Evolutionary conservation across 345 rosid genomes (phyloP).

Genomic region (Draba incana): DNA sequence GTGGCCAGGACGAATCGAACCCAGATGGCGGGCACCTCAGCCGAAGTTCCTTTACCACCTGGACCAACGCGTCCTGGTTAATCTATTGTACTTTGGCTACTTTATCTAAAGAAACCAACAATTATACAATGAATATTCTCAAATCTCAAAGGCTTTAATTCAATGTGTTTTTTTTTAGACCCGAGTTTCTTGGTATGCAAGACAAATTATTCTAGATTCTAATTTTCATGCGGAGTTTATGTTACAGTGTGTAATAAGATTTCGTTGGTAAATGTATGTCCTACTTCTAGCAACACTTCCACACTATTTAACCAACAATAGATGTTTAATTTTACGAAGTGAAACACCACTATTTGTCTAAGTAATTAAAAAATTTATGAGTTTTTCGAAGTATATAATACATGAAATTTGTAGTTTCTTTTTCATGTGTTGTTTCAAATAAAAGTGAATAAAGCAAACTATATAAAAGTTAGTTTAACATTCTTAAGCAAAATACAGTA

Average conservation of each 20-base stretch:
- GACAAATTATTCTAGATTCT: slow-evolving; percentile 5
- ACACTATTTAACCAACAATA: not conserved
- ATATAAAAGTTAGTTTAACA: slow-evolving; percentile 18
- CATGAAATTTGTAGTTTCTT: slow-evolving; percentile 5
- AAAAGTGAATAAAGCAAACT: slow-evolving; percentile 33
- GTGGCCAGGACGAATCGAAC: no score
- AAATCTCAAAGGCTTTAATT: slow-evolving; percentile 21
- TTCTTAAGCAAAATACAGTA: slow-evolving; percentile 32
- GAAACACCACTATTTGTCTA: not conserved
- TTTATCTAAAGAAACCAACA: slow-evolving; percentile 39
- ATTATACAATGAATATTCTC: slow-evolving; percentile 40
- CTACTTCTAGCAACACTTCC: not conserved
- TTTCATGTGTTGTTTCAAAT: slow-evolving; percentile 33
- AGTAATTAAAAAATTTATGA: not conserved
- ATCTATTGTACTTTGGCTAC: slow-evolving; percentile 36
- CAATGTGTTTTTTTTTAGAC: not conserved
- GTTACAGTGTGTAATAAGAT: not conserved
- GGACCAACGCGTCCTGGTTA: no score
- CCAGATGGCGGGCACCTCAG: no score
- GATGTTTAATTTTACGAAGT: not conserved
- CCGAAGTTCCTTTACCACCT: no score
- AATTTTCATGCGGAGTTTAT: not conserved
- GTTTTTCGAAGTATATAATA: not conserved
- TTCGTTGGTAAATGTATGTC: not conserved
- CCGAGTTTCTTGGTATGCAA: slow-evolving; percentile 17